Evolutionary conservation across 441 rosid species (phyloP).

Genomic region (Corymbia calophylla): DNA sequence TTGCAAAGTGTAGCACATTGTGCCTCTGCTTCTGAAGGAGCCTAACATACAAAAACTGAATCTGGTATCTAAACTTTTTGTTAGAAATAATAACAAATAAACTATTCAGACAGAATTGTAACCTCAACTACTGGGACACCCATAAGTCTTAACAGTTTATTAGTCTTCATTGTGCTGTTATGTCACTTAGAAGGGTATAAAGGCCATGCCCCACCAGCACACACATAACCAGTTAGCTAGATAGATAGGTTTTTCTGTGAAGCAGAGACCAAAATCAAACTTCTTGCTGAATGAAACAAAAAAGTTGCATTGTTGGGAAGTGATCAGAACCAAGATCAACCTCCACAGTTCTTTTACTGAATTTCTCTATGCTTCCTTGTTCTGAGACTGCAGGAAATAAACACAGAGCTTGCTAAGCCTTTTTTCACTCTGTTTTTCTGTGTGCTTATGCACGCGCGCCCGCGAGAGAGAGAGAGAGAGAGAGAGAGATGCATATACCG

Average conservation of each 20-base stretch:
- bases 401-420: background rate
- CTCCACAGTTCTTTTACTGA: slow-evolving; percentile 89
- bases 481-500: slow-evolving; percentile 19
- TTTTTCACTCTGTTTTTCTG: too few relatives aligned
- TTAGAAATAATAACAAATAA: background rate
- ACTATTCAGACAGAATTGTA: background rate
- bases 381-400: slow-evolving; percentile 44
- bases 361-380: slow-evolving; percentile 88
- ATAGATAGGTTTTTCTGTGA: background rate
- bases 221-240: background rate
- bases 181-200: slow-evolving; percentile 49
- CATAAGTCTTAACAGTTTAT: slow-evolving; percentile 77
- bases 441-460: background rate
- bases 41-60: slow-evolving; percentile 23
- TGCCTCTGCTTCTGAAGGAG: slow-evolving; percentile 97
- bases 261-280: background rate
- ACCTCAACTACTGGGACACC: slow-evolving; percentile 96
- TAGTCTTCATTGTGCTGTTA: slow-evolving; percentile 88
- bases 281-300: background rate
- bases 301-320: background rate
- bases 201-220: background rate
- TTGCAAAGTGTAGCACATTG: slow-evolving; percentile 94
- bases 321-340: slow-evolving; percentile 13
- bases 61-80: too few relatives aligned
- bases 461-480: too few relatives aligned